Evolutionary conservation across 345 rosid genomes (phyloP).

Genomic region (thale cress (Arabidopsis thaliana)): DNA sequence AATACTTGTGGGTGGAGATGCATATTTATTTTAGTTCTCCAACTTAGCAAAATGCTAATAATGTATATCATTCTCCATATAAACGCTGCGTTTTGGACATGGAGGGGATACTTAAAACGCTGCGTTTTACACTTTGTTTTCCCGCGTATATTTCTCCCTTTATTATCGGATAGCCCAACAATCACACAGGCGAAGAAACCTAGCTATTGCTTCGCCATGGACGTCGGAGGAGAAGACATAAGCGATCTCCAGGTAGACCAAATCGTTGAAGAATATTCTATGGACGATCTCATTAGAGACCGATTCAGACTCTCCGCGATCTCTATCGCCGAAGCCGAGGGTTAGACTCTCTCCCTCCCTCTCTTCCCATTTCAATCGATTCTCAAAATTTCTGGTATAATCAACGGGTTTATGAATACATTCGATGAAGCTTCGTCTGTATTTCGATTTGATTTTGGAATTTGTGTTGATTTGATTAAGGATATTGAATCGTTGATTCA

Average conservation of each 20-base stretch:
- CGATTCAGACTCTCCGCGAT: constrained; percentile 82
- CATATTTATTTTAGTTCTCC: neutral
- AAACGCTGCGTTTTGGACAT: too few relatives aligned
- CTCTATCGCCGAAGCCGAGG: constrained; percentile 79
- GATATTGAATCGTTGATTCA: neutral
- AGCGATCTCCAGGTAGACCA: constrained; percentile 55
- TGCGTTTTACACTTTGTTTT: constrained; percentile 11
- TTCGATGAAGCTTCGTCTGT: neutral
- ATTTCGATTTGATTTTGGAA: neutral
- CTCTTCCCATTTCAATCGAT: constrained; percentile 26
- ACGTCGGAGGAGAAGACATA: constrained; percentile 47
- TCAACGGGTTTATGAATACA: neutral
- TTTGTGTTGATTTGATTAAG: neutral
- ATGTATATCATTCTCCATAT: too few relatives aligned
- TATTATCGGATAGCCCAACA: neutral
- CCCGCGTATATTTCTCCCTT: constrained; percentile 22
- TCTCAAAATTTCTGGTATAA: neutral
- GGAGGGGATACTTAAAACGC: neutral
- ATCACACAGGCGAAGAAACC: constrained; percentile 12
- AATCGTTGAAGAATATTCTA: constrained; percentile 49
- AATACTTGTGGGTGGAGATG: too few relatives aligned
- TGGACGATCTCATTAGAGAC: constrained; percentile 63
- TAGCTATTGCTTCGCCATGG: constrained; percentile 51
- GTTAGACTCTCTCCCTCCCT: constrained; percentile 44
- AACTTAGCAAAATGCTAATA: neutral